Evolutionary conservation across 805 yeast species (phyloP), one percentile per base, ranked within the genome.

Genomic region (Yarrowia sp.): DNA sequence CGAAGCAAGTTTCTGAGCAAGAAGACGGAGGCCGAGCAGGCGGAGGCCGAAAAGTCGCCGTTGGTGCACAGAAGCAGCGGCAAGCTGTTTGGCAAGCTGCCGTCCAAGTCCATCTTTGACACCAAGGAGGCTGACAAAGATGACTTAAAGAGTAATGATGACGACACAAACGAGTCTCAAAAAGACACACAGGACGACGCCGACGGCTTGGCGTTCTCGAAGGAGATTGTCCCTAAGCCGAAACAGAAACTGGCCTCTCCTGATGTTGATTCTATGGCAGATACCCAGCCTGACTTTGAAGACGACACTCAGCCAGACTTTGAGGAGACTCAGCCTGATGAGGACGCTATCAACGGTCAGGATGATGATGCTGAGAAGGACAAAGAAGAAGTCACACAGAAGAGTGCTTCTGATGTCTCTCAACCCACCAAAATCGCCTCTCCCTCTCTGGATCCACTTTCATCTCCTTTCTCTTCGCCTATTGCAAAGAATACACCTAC

Each of bases 1-100:
- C 49, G 64, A 43, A 58, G 17, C 49, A 58, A 58, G 50, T 58
- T 42, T 33, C 40, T 58, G 40, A 24, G 33, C 30, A 43, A 43
- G 14, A 58, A 40, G 36, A 30, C 24, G n/a, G 20, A 55, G 20
- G 20, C 15, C 12, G 36, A 19, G 6, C 34, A 20, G 36, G 46
- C 19, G 3, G 47, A 12, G 8, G 47, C 30, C 12, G 39, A n/a
- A 47, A 40, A 47, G 24, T 42, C 63, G n/a, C 47, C 42, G 12
- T 17, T 40, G 33, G 6, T 40, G 14, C 24, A 55, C 47, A 17
- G 38, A 17, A n/a, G 36, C 3, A 17, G 40, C 7, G 3, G n/a
- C 15, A 55, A 55, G 24, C 30, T 55, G 12, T 38, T 47, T 6
- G 3, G n/a, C 15, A 55, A 55, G 24, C 30, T 55, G 12, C 47